Conservation (phyloP, 371 early-diverging fungal species). For the Thermomucor indicae-seudaticae region DNA sequence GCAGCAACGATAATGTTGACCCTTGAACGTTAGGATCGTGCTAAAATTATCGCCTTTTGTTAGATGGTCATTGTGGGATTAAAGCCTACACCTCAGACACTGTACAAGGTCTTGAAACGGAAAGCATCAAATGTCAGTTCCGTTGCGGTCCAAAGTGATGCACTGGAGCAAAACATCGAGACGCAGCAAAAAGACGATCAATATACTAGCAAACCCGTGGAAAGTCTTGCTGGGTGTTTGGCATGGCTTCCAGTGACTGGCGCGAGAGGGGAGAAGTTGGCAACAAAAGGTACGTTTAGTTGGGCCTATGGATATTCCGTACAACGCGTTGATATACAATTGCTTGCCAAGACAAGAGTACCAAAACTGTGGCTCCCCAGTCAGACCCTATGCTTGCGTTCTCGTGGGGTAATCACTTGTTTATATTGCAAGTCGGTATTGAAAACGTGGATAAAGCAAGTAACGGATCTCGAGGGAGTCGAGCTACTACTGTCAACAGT, state of each 20-base stretch:
- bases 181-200: constrained; percentile 3
- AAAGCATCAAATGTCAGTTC: constrained; percentile 14
- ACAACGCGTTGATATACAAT: too few species aligned
- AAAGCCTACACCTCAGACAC: constrained; percentile 69
- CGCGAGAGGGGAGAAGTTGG: too few species aligned
- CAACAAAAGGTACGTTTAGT: too few species aligned
- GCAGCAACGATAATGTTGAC: not conserved
- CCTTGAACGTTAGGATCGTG: too few species aligned
- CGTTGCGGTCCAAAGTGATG: too few species aligned
- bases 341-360: constrained; percentile 13
- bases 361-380: constrained; percentile 10
- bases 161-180: not conserved
- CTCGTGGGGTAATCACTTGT: constrained; percentile 60
- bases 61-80: constrained; percentile 72
- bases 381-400: constrained; percentile 60
- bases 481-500: constrained; percentile 5
- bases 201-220: constrained; percentile 14
- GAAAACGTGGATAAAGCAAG: constrained; percentile 9
- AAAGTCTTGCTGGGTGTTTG: constrained; percentile 53
- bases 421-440: constrained; percentile 47
- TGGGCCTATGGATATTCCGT: not conserved
- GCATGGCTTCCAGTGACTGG: constrained; percentile 63
- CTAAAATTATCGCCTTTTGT: not conserved
- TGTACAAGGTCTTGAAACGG: constrained; percentile 60
- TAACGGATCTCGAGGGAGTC: constrained; percentile 3